Conservation (phyloP, 164 flowering plant genomes). For the Vitis riparia region DNA sequence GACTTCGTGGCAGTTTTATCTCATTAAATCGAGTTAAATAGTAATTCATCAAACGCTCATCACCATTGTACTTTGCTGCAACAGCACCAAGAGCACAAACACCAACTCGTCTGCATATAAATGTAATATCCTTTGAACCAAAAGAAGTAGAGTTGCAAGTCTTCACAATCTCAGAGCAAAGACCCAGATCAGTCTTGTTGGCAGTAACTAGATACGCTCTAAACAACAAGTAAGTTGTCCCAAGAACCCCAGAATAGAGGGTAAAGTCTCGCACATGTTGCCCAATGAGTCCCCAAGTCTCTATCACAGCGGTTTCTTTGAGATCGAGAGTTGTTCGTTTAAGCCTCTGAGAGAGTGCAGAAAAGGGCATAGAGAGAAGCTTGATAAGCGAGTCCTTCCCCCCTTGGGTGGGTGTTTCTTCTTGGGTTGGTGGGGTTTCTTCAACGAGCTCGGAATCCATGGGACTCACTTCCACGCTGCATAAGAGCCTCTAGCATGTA, state of each 20-base stretch:
- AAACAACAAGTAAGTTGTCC: slow-evolving; percentile 56
- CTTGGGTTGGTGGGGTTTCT: slow-evolving; percentile 10
- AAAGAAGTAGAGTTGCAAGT: slow-evolving; percentile 46
- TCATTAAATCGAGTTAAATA: slow-evolving; percentile 56
- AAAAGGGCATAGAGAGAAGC: slow-evolving; percentile 57
- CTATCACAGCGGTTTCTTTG: slow-evolving; percentile 54
- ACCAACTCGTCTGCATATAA: slow-evolving; percentile 83
- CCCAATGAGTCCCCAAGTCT: slow-evolving; percentile 44
- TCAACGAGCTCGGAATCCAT: slow-evolving; percentile 7
- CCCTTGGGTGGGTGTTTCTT: neutral
- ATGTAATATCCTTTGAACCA: slow-evolving; percentile 49
- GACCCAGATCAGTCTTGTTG: slow-evolving; percentile 36
- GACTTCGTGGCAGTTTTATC: slow-evolving; percentile 29
- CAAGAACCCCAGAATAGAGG: slow-evolving; percentile 61
- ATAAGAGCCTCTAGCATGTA: too few species aligned
- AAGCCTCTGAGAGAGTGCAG: slow-evolving; percentile 36
- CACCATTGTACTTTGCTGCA: slow-evolving; percentile 54
- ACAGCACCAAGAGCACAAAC: slow-evolving; percentile 86
- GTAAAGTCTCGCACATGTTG: slow-evolving; percentile 39
- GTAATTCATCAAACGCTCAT: slow-evolving; percentile 33
- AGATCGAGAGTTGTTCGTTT: slow-evolving; percentile 47
- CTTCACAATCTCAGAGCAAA: slow-evolving; percentile 50
- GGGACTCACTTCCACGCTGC: too few species aligned
- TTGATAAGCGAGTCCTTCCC: slow-evolving; percentile 36
- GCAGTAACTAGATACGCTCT: slow-evolving; percentile 42